phyloP scores from a whole-genome alignment of 441 rosid genomes.

The Rhodomyrtus psidioides region DNA sequence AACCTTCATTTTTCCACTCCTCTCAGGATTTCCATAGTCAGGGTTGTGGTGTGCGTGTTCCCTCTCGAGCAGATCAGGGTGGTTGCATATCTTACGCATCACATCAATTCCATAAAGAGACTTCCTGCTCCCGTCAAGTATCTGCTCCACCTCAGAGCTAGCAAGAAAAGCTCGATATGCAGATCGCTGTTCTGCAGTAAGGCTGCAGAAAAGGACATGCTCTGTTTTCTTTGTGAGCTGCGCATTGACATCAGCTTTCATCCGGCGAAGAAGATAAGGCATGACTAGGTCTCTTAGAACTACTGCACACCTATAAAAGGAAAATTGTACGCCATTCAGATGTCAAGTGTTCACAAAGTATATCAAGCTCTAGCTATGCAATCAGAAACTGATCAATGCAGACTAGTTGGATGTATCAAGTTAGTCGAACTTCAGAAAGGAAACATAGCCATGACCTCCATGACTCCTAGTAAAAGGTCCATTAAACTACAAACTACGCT shows the following conservation, averaged over 20 bases:
- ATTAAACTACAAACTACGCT: not conserved
- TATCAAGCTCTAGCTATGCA: not conserved
- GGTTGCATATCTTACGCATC: slow-evolving; percentile 98
- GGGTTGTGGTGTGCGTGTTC: slow-evolving; percentile 66
- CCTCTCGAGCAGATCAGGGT: slow-evolving; percentile 95
- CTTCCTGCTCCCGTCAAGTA: slow-evolving; percentile 69
- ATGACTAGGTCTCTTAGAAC: slow-evolving; percentile 91
- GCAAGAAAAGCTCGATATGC: slow-evolving; percentile 93
- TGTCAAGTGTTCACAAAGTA: not conserved
- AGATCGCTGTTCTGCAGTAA: slow-evolving; percentile 75
- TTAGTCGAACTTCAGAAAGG: not conserved
- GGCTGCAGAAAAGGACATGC: slow-evolving; percentile 95
- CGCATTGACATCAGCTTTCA: slow-evolving; percentile 88
- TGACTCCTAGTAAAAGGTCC: not conserved
- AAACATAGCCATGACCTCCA: not conserved
- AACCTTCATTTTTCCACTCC: slow-evolving; percentile 94
- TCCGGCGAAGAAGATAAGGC: slow-evolving; percentile 95
- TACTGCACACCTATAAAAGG: slow-evolving; percentile 77
- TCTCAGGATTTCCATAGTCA: slow-evolving; percentile 88
- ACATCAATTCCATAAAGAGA: slow-evolving; percentile 94
- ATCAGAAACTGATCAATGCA: not conserved
- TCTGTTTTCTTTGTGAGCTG: slow-evolving; percentile 87
- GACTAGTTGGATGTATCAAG: not conserved
- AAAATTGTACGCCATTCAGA: not conserved
- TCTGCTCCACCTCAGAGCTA: slow-evolving; percentile 90